Evolutionary conservation across 768 basidiomycete genomes (phyloP).

Genomic region (Chalciporus pseudorubinellus): DNA sequence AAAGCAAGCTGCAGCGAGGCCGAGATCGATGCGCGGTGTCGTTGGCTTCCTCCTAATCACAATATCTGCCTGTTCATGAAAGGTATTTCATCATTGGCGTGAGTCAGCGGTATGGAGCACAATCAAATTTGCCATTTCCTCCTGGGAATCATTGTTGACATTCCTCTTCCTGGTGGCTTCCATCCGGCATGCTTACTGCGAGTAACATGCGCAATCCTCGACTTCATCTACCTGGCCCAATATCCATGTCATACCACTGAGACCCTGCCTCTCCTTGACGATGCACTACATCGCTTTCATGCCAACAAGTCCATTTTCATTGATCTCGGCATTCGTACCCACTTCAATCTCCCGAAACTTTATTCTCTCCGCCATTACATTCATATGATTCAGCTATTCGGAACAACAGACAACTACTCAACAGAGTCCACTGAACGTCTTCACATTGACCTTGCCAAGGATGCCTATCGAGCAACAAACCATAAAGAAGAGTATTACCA

Average conservation of each 20-base stretch:
- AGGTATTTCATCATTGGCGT: background rate
- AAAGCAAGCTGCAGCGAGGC: background rate
- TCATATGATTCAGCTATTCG: too few species aligned
- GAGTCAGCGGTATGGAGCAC: background rate
- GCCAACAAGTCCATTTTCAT: slow-evolving; percentile 35
- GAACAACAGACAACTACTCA: too few species aligned
- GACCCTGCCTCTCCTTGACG: slow-evolving; percentile 28
- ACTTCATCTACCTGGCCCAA: slow-evolving; percentile 40
- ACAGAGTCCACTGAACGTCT: too few species aligned
- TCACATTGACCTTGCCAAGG: too few species aligned
- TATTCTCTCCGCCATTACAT: too few species aligned
- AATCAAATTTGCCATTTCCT: background rate
- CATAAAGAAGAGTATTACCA: too few species aligned
- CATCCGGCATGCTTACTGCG: background rate
- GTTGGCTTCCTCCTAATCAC: background rate
- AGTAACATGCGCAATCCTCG: slow-evolving; percentile 28
- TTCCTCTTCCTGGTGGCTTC: background rate
- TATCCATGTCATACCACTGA: slow-evolving; percentile 31
- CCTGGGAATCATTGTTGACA: background rate
- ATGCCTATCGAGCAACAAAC: too few species aligned
- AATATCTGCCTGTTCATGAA: background rate
- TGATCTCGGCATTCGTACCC: slow-evolving; percentile 34
- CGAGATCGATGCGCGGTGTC: background rate
- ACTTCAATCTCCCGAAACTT: slow-evolving; percentile 26
- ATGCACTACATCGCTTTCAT: slow-evolving; percentile 35